These are phyloP conservation scores for Lactarius pseudohatsudake DNA, from an alignment of 768 basidiomycete species.

Conservation along the genomic window DNA sequence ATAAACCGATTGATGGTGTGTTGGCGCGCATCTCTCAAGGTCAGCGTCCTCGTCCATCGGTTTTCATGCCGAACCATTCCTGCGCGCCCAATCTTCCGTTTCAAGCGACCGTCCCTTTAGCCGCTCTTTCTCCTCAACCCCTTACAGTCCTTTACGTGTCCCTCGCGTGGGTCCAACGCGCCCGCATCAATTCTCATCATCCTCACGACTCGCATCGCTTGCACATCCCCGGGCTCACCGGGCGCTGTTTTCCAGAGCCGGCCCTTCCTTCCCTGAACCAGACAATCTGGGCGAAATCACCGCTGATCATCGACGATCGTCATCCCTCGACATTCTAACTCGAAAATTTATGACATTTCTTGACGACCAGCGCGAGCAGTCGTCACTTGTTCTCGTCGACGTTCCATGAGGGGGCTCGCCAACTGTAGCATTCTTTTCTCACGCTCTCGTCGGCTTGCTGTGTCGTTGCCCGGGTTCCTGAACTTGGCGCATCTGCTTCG, in stretches of 20 bases:
- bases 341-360: neutral
- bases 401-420: neutral
- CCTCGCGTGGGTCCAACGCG: neutral
- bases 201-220: constrained; percentile 14
- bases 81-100: neutral
- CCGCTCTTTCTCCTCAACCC: neutral
- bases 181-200: neutral
- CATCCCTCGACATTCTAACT: neutral
- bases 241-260: constrained; percentile 2
- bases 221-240: constrained; percentile 11
- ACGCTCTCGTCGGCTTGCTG: constrained; percentile 14
- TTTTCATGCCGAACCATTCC: neutral
- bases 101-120: neutral
- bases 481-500: constrained; percentile 16
- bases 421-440: constrained; percentile 2
- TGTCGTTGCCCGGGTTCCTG: neutral
- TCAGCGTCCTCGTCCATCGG: constrained; percentile 28
- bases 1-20: constrained; percentile 5
- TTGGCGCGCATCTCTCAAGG: constrained; percentile 2
- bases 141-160: neutral
- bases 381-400: neutral
- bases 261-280: constrained; percentile 6
- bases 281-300: constrained; percentile 2
- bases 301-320: constrained; percentile 6
- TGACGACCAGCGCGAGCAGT: neutral